Conservation (phyloP, 352 stramenopile species). For the Globisporangium abappressorium region DNA sequence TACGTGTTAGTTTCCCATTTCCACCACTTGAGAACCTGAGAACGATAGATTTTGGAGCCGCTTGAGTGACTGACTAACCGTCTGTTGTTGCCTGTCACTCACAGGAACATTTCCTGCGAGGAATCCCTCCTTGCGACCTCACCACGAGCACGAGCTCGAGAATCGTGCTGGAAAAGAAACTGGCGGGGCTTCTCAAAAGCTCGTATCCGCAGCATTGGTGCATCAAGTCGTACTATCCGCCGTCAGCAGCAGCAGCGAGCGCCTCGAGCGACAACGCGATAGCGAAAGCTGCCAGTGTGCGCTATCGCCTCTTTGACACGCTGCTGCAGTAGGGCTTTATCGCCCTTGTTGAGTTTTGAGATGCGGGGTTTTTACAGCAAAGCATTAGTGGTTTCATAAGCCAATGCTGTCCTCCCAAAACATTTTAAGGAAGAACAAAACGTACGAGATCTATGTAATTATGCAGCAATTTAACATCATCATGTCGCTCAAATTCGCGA, state of each 20-base stretch:
- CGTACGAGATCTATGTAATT: slow-evolving; percentile 3
- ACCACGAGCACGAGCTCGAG: slow-evolving; percentile 47
- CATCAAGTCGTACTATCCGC: slow-evolving; percentile 62
- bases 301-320: slow-evolving; percentile 73
- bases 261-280: not conserved
- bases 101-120: slow-evolving; percentile 69
- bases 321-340: slow-evolving; percentile 29
- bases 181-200: slow-evolving; percentile 31
- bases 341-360: not conserved
- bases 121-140: slow-evolving; percentile 67
- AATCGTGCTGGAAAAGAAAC: slow-evolving; percentile 43
- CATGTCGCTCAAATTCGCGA: not conserved
- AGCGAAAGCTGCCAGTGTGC: slow-evolving; percentile 25
- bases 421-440: not conserved
- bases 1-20: slow-evolving; percentile 23
- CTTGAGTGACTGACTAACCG: not conserved
- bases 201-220: slow-evolving; percentile 46
- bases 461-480: slow-evolving; percentile 2
- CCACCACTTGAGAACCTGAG: not conserved
- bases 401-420: too few species aligned
- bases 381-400: too few species aligned
- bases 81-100: slow-evolving; percentile 4
- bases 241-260: slow-evolving; percentile 14
- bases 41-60: not conserved
- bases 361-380: not conserved